Conservation (phyloP, 495 filamentous ascomycete genomes). For the Penicillium bialowiezense region DNA sequence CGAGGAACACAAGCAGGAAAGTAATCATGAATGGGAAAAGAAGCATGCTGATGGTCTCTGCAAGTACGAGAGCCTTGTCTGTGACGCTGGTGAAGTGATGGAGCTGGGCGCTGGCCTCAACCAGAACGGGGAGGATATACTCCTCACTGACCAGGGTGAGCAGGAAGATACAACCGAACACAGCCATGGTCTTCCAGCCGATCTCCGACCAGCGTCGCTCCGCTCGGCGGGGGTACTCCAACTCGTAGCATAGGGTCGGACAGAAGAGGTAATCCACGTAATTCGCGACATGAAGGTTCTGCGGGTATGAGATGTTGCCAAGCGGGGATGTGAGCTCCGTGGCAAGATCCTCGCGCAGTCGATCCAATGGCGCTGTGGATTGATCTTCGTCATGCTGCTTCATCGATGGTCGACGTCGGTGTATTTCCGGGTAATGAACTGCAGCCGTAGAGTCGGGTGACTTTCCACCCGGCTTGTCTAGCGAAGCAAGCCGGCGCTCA, state of each 20-base stretch:
- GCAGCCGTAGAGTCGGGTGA: conserved; percentile 57
- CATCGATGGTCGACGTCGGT: conserved; percentile 32
- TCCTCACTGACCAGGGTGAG: conserved; percentile 89
- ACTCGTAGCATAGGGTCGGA: conserved; percentile 94
- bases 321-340: conserved; percentile 86
- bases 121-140: conserved; percentile 88
- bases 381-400: conserved; percentile 31
- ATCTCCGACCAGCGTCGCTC: conserved; percentile 77
- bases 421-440: conserved; percentile 72
- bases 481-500: conserved; percentile 68
- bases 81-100: conserved; percentile 51
- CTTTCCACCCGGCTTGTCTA: conserved; percentile 73
- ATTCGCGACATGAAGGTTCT: conserved; percentile 79
- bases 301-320: conserved; percentile 84
- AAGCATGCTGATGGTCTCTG: conserved; percentile 90
- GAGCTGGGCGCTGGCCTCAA: conserved; percentile 68
- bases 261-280: conserved; percentile 87
- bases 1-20: conserved; percentile 90
- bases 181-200: conserved; percentile 78
- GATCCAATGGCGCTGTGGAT: conserved; percentile 50
- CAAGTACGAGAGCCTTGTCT: conserved; percentile 75
- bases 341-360: conserved; percentile 82
- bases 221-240: conserved; percentile 86
- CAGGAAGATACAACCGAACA: conserved; percentile 96
- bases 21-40: conserved; percentile 98